A percentile compares a stretch with the other conserved stretches of the same genome.
phyloP scores from a whole-genome alignment of 176 grass and related monocot species.

The Bromus sterilis region DNA sequence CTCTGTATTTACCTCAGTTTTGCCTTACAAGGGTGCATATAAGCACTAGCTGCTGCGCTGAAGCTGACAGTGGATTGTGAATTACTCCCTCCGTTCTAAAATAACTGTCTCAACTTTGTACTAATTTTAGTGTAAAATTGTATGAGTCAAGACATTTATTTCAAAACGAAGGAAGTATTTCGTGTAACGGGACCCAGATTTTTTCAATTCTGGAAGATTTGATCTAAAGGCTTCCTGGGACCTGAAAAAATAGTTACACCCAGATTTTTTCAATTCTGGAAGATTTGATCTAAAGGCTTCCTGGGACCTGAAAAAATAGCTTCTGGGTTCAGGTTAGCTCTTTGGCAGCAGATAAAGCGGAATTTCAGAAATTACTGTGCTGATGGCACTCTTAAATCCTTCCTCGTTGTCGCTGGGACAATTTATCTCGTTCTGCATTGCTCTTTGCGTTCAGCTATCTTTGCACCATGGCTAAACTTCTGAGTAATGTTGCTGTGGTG shows the following conservation, averaged over 20 bases:
- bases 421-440: not conserved
- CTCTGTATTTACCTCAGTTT: constrained; percentile 1
- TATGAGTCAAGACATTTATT: too few relatives aligned
- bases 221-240: not conserved
- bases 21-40: not conserved
- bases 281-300: not conserved
- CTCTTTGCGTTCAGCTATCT: not conserved
- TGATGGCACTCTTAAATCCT: not conserved
- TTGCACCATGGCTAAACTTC: not conserved
- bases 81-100: too few relatives aligned
- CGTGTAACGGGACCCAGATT: not conserved
- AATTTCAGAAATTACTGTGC: not conserved
- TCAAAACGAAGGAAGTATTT: not conserved
- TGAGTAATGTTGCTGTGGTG: not conserved
- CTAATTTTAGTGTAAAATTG: too few relatives aligned
- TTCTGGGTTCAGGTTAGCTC: not conserved
- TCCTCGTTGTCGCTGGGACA: not conserved
- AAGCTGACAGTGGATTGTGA: not conserved
- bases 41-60: not conserved
- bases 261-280: not conserved
- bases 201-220: not conserved
- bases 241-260: too few relatives aligned
- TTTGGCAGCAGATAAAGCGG: not conserved
- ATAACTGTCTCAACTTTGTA: too few relatives aligned
- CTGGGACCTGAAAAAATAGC: not conserved